Evolutionary conservation across 352 stramenopile species (phyloP), one percentile per base, ranked within the genome.

Genomic region (Globisporangium nunn): DNA sequence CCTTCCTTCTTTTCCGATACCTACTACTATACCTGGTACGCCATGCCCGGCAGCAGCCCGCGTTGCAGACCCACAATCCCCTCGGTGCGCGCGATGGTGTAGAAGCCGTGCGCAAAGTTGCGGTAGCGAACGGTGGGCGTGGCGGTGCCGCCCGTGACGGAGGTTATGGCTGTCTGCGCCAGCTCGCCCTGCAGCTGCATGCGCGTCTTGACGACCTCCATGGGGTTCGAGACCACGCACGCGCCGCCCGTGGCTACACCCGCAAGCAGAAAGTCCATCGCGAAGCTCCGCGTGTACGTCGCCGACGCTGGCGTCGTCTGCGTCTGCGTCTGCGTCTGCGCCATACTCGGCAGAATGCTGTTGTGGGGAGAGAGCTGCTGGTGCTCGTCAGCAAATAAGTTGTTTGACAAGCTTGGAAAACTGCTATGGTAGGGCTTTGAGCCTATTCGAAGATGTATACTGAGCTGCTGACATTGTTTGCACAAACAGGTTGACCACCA

Each of bases 131-230:
- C 67, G n/a, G 68, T 68, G 2, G 72, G 72, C n/a, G 54, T 52
- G 18, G 58, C 68, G 28, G 54, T 62, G 15, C 33, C 47, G 10
- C 37, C 11, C 11, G 1, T 12, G 37, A 4, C 37, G 37, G 37
- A 43, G 37, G 67, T 61, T 2, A 68, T 74, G 8, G 76, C 68
- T 39, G 74, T 78, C 54, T 74, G 71, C 17, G 81, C 74, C 30
- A 95, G 72, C 58, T 95, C 85, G 17, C 83, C 85, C 67, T 95
- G 85, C 40, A 95, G 64, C 69, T 95, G 85, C 85, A 95, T 93
- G 59, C 85, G 85, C 55, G 85, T 95, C 78, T 95, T 95, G 60
- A 95, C 76, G 46, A 93, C 83, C 64, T 95, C 85, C 82, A 95
- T 93, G n/a, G 85, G 85, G 60, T 95, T 95, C 40, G 85, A 95